Percentiles rank a stretch among this genome's conserved stretches.
Evolutionary conservation across 305 asterid species (phyloP).

Genomic region (Fraxinus ornus): DNA sequence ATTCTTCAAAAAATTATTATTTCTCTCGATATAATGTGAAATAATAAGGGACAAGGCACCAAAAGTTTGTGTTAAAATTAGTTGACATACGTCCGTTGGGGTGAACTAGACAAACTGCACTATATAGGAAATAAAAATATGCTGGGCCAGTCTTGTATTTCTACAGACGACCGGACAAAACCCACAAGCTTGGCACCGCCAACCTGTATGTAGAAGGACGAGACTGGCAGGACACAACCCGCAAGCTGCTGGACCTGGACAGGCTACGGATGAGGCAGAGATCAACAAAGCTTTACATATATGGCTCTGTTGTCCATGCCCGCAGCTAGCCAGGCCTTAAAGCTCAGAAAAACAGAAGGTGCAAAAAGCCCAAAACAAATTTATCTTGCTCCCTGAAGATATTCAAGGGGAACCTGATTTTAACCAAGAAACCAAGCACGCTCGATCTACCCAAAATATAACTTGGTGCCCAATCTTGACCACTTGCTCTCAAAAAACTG

Average conservation of each 20-base stretch:
- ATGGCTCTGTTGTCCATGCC: background rate
- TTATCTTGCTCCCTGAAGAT: background rate
- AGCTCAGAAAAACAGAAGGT: background rate
- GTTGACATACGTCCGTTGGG: background rate
- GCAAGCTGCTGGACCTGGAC: background rate
- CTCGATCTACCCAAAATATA: background rate
- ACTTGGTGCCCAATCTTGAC: background rate
- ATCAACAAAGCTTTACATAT: background rate
- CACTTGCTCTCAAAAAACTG: background rate
- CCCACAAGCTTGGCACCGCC: background rate
- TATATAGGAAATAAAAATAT: no score
- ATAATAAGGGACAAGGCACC: no score
- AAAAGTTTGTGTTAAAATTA: background rate
- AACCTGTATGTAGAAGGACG: background rate
- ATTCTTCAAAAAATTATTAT: no score
- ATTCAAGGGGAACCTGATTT: background rate
- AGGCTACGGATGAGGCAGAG: background rate
- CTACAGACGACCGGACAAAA: background rate
- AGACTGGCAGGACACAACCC: background rate
- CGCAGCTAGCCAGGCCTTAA: background rate
- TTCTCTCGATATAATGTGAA: no score
- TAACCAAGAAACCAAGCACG: background rate
- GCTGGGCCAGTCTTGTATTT: no score
- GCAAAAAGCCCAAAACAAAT: background rate
- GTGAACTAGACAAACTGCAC: no score